phyloP scores from a whole-genome alignment of 2,329 filamentous ascomycete species.

The Sporothrix sp. region DNA sequence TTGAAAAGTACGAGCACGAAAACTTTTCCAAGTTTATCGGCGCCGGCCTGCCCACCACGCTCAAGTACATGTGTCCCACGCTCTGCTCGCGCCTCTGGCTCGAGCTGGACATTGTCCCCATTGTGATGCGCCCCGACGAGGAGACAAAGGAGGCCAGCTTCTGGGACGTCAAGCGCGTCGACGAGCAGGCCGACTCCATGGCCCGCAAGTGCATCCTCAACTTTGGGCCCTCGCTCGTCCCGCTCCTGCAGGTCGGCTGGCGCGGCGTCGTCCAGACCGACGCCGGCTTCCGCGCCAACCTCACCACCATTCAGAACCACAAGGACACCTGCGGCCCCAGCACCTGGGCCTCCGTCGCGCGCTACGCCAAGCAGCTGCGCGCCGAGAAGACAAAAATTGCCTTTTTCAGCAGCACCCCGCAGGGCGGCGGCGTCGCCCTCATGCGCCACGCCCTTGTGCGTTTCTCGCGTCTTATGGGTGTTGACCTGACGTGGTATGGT shows the following conservation, averaged over 20 bases:
- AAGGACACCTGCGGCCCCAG: constrained; percentile 46
- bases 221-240: constrained; percentile 63
- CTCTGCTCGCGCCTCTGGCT: constrained; percentile 65
- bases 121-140: constrained; percentile 48
- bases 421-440: constrained; percentile 72
- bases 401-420: constrained; percentile 72
- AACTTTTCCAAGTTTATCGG: constrained; percentile 68
- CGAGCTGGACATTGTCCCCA: constrained; percentile 65
- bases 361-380: constrained; percentile 54
- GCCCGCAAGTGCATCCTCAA: constrained; percentile 68
- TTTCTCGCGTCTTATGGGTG: constrained; percentile 55
- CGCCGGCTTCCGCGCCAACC: constrained; percentile 50
- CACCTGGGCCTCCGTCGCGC: constrained; percentile 57
- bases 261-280: constrained; percentile 63
- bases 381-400: constrained; percentile 57
- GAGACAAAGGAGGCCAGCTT: constrained; percentile 33
- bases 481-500: constrained; percentile 66
- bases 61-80: constrained; percentile 51
- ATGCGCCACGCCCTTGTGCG: constrained; percentile 73
- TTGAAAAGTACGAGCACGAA: constrained; percentile 50
- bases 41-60: constrained; percentile 53
- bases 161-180: constrained; percentile 51
- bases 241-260: constrained; percentile 58
- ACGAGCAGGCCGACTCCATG: constrained; percentile 76
- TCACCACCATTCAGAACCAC: constrained; percentile 49